Base-by-base conservation (phyloP, 208 protist genomes). In the Zelonia costaricensis region DNA sequence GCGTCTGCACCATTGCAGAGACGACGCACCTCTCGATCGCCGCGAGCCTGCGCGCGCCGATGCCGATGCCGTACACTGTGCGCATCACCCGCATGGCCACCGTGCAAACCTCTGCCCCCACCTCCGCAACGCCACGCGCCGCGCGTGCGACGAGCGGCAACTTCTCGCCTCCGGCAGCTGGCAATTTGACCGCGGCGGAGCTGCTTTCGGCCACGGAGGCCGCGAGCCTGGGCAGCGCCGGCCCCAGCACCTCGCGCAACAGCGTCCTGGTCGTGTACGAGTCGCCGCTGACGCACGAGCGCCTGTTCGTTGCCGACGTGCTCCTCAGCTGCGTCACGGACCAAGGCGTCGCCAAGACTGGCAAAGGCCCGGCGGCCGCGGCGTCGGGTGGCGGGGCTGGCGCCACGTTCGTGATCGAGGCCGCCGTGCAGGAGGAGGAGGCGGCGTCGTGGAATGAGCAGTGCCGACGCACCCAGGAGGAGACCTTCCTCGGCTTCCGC, bases 291-390 rank as follows among this genome's bases (percentile, higher is more conserved):
- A 57, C 55, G 12, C 28, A 31, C 1, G 25, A n/a, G 16, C 78
- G 79, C 38, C 52, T 85, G 35, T 91, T 91, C 55, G 43, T 84
- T 16, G 70, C 84, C 4, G 76, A 91, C 46, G 59, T 84, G 13
- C 61, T 78, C 15, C 69, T 91, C 27, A 43, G 52, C 47, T 40
- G 38, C n/a, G 38, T 56, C 0, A 40, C 9, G 31, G 55, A 65
- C 20, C 13, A 6, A 3, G 42, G n/a, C 23, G 12, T 1, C 39
- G 31, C 16, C 25, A 69, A 69, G 35, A 57, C 48, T 5, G 30
- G 28, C 8, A 83, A 74, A 45, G 54, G 40, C 23, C 18, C 48
- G 15, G 15, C 23, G 4, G 28, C 55, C 7, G 31, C 39, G 16
- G 20, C 6, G 0, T 4, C 36, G 12, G 51, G 33, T 8, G 59